These are phyloP conservation scores for Petunia axillaris DNA, from an alignment of 257 asterid genomes.

Conservation along the genomic window DNA sequence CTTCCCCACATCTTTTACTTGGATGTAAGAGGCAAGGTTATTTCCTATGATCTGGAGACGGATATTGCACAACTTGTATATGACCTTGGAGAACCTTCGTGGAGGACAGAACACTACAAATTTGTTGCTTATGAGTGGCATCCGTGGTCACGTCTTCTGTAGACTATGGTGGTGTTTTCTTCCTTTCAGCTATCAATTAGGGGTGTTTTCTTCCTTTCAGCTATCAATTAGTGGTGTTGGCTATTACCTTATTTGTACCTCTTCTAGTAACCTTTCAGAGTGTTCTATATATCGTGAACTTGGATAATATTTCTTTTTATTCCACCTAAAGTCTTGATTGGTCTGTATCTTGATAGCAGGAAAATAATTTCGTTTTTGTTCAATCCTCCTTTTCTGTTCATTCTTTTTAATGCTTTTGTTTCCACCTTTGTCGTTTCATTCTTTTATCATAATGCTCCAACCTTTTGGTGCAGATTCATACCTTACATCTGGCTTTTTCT, in stretches of 20 bases:
- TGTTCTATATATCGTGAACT: no score
- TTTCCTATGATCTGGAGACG: background rate
- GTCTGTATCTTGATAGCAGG: no score
- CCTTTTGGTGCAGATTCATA: no score
- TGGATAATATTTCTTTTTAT: no score
- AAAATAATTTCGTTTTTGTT: no score
- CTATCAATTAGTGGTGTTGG: background rate
- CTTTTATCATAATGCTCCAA: no score
- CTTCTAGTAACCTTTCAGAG: no score
- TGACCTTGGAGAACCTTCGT: background rate
- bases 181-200: background rate
- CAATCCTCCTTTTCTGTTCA: no score
- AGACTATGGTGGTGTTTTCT: background rate
- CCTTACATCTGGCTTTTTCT: no score
- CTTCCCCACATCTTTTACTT: background rate
- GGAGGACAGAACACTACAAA: background rate
- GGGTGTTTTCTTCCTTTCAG: background rate
- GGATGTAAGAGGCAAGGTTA: background rate
- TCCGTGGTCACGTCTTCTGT: background rate
- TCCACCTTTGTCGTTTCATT: background rate
- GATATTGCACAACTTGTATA: background rate
- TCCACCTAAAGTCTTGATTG: no score
- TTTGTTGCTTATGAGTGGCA: background rate
- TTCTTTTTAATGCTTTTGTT: background rate
- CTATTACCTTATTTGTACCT: no score